phyloP scores from a whole-genome alignment of 306 rosid species.

The Dryas octopetala region DNA sequence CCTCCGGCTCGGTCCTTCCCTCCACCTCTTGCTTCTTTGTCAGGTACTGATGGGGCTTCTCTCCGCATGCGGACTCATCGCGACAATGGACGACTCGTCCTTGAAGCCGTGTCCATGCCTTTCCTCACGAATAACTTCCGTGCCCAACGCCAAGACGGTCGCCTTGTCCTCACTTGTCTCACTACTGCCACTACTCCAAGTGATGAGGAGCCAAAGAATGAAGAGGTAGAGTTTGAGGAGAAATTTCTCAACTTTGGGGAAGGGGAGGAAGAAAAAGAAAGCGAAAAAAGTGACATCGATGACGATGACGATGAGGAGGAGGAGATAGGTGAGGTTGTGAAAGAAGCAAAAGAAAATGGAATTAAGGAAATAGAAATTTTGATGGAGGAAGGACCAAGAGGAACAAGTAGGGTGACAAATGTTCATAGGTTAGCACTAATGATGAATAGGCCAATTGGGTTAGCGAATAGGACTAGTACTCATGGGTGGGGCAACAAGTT shows the following conservation, averaged over 20 bases:
- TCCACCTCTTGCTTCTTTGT: slow-evolving; percentile 68
- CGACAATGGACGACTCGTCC: slow-evolving; percentile 77
- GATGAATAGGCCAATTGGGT: slow-evolving; percentile 52
- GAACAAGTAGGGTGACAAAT: slow-evolving; percentile 37
- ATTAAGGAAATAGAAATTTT: slow-evolving; percentile 24
- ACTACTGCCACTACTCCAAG: neutral
- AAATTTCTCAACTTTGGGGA: slow-evolving; percentile 16
- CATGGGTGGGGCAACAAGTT: slow-evolving; percentile 50
- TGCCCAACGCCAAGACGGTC: slow-evolving; percentile 68
- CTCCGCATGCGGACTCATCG: slow-evolving; percentile 60
- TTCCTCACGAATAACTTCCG: slow-evolving; percentile 43
- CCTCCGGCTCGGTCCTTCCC: slow-evolving; percentile 47
- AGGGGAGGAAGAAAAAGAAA: slow-evolving; percentile 1
- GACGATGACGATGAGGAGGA: slow-evolving; percentile 30
- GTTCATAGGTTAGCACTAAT: slow-evolving; percentile 47
- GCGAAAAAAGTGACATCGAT: neutral
- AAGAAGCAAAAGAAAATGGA: slow-evolving; percentile 15
- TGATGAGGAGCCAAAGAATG: slow-evolving; percentile 5
- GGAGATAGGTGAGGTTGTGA: slow-evolving; percentile 19
- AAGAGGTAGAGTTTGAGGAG: slow-evolving; percentile 30
- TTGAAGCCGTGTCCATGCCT: slow-evolving; percentile 71
- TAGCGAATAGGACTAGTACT: slow-evolving; percentile 39
- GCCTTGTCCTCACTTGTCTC: slow-evolving; percentile 69
- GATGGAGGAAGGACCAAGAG: slow-evolving; percentile 29
- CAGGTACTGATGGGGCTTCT: slow-evolving; percentile 41